Evolutionary conservation across 306 rosid genomes (phyloP), one percentile per base, ranked within the genome.

Genomic region (Lathyrus oleraceus): DNA sequence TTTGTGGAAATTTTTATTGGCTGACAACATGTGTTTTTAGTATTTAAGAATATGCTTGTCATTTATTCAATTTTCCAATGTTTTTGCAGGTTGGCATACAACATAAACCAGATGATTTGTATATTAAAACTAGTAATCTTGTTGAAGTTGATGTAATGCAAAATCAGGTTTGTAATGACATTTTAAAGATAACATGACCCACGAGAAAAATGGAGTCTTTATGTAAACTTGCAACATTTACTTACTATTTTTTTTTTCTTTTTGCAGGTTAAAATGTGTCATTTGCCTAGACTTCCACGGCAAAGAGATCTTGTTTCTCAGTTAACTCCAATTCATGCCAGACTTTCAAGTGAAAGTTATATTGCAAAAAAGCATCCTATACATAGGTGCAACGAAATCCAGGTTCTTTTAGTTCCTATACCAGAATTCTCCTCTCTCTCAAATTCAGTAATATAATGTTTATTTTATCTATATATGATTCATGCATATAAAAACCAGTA

Each of bases 341-440:
- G 27, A 77, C 78, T 94, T 74, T 58, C 85, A 19, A 51, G 35
- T 2, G 85, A 86, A 78, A 49, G 81, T 71, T 81, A 88, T 58
- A 30, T 68, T 61, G 96, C 96, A 73, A 79, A 67, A 79, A 91
- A 67, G 82, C 95, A 86, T 80, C 99, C 95, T 65, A 84, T 94
- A 78, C 86, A 91, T 85, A 87, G 87, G 88, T 91, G 92, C 91
- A 91, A 66, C 73, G 92, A 94, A 84, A 70, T 77, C 58, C 96
- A 94, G 99, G 99, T 90, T 81, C 52, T 58, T 65, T 65, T 52
- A 69, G 67, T 76, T 70, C 81, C 49, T 65, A 42, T 72, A 64
- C 76, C 76, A 43, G 69, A 61, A 65, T 38, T 47, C 81, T 19
- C 70, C 23, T 21, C 30, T 58, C 23, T 21, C 30, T 58, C 49